Conservation (phyloP, 352 stramenopile species). For the Saprolegnia diclina region DNA sequence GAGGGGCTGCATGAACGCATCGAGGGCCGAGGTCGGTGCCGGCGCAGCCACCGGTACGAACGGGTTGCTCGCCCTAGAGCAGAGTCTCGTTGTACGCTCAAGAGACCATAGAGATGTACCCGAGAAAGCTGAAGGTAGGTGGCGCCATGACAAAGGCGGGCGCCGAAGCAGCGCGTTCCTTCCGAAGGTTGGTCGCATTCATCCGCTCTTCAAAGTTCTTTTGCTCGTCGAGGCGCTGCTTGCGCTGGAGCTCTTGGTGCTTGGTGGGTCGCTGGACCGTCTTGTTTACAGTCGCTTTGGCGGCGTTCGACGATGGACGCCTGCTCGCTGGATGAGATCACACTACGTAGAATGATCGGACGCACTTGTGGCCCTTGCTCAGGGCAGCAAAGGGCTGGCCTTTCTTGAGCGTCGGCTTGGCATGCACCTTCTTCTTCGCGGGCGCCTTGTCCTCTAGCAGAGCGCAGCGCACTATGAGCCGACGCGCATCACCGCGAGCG, state of each 20-base stretch:
- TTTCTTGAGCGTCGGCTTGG: constrained; percentile 23
- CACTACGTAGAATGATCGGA: no score
- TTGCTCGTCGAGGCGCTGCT: constrained; percentile 17
- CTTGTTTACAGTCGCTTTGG: background rate
- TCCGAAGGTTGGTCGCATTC: background rate
- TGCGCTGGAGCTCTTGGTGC: constrained; percentile 13
- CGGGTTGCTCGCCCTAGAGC: constrained; percentile 1
- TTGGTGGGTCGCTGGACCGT: constrained; percentile 3
- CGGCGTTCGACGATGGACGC: background rate
- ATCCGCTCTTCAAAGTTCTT: constrained; percentile 26
- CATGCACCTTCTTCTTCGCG: constrained; percentile 27
- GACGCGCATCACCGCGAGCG: background rate
- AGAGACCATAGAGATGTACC: background rate
- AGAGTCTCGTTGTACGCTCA: background rate
- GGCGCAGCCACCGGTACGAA: background rate
- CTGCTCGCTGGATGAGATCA: no score
- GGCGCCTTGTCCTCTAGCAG: constrained; percentile 21
- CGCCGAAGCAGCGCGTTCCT: constrained; percentile 1
- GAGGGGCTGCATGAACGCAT: constrained; percentile 18
- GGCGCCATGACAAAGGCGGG: constrained; percentile 23
- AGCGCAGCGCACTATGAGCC: background rate
- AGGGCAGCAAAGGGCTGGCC: constrained; percentile 25
- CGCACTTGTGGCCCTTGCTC: no score
- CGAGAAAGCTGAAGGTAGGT: constrained; percentile 19
- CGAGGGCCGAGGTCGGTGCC: background rate